Conservation (phyloP, 768 basidiomycete genomes). For the Boletus subcaerulescens region DNA sequence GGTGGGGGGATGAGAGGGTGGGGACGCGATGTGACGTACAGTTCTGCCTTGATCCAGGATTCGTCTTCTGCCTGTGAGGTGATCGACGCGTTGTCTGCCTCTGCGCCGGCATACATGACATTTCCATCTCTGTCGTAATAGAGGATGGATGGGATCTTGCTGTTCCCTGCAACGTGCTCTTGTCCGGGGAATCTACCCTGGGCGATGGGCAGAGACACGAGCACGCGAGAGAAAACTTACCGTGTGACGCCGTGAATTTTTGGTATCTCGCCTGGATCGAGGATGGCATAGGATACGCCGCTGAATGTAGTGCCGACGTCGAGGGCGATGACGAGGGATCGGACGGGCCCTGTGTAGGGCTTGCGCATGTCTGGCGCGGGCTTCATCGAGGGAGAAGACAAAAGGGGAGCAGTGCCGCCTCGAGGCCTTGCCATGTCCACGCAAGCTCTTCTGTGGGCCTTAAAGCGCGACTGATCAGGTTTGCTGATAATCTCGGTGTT, state of each 20-base stretch:
- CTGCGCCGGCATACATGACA: conserved; percentile 73
- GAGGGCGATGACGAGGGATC: conserved; percentile 73
- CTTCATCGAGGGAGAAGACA: conserved; percentile 39
- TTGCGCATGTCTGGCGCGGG: conserved; percentile 63
- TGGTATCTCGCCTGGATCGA: conserved; percentile 77
- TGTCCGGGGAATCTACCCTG: conserved; percentile 70
- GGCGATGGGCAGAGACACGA: conserved; percentile 11
- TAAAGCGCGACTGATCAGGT: conserved; percentile 8
- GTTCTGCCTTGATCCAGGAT: conserved; percentile 69
- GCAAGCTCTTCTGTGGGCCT: conserved; percentile 16
- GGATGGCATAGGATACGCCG: conserved; percentile 79
- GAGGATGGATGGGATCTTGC: conserved; percentile 77
- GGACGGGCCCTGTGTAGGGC: conserved; percentile 61
- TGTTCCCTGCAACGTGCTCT: conserved; percentile 82
- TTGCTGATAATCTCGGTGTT: conserved; percentile 38
- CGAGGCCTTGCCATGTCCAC: conserved; percentile 17
- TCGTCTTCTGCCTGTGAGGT: conserved; percentile 72
- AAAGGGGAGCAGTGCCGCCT: conserved; percentile 9
- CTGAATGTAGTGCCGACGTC: conserved; percentile 84
- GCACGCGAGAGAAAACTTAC: conserved; percentile 34
- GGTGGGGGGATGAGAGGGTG: not conserved
- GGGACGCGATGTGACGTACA: conserved; percentile 45
- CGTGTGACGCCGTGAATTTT: conserved; percentile 80
- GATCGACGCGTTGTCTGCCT: conserved; percentile 61
- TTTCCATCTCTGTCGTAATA: conserved; percentile 67